A percentile compares a stretch with the other conserved stretches of the same genome.
Evolutionary conservation across 805 yeast genomes (phyloP).

Genomic region (Torulaspora microellipsoides): DNA sequence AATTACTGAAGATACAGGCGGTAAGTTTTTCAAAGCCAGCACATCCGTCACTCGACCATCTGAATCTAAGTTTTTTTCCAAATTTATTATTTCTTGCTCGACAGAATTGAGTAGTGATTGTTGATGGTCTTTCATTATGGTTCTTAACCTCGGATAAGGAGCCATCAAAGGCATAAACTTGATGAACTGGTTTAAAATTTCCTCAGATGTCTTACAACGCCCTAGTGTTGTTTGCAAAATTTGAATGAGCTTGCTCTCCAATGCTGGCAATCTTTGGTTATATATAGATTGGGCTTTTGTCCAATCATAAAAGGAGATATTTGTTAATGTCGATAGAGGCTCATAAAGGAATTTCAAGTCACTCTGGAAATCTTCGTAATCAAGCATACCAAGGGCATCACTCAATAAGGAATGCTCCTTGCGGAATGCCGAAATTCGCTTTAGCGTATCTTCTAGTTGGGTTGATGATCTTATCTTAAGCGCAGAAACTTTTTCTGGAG

Average conservation of each 20-base stretch:
- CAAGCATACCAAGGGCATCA: constrained; percentile 30
- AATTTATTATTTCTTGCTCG: constrained; percentile 41
- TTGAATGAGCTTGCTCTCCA: constrained; percentile 45
- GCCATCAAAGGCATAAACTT: constrained; percentile 45
- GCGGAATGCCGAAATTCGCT: constrained; percentile 44
- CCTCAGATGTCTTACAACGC: constrained; percentile 38
- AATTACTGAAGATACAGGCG: constrained; percentile 44
- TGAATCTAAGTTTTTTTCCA: constrained; percentile 39
- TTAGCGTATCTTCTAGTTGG: constrained; percentile 41
- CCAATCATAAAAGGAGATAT: constrained; percentile 33
- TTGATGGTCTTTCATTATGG: constrained; percentile 59
- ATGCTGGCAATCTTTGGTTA: constrained; percentile 38
- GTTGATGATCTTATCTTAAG: constrained; percentile 53
- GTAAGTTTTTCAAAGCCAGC: constrained; percentile 43
- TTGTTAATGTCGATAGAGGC: constrained; percentile 36
- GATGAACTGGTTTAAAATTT: constrained; percentile 50
- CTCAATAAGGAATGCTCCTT: constrained; percentile 48
- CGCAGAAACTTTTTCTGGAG: constrained; percentile 60
- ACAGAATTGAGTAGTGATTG: constrained; percentile 45
- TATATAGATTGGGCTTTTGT: constrained; percentile 39
- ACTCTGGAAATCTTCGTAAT: constrained; percentile 18
- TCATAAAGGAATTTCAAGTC: constrained; percentile 42
- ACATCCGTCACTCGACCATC: constrained; percentile 36
- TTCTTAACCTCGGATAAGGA: constrained; percentile 47
- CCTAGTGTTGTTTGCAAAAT: constrained; percentile 39